These are phyloP conservation scores for Fusarium longipes DNA, from an alignment of 2,329 filamentous ascomycete genomes.

Conservation along the genomic window DNA sequence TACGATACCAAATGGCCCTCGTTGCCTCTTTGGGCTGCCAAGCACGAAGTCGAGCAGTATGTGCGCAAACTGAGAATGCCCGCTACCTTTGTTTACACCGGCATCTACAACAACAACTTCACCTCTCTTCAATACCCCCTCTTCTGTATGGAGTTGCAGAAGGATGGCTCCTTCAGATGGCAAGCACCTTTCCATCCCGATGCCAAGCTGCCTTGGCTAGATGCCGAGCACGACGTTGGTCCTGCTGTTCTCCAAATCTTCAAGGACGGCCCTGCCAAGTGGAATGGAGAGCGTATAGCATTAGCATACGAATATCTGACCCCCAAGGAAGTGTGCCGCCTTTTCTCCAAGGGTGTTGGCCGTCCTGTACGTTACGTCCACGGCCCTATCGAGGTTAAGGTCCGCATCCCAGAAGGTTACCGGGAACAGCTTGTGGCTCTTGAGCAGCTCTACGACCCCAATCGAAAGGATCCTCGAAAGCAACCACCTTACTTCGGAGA, in stretches of 20 bases:
- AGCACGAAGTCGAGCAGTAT: slow-evolving; percentile 93
- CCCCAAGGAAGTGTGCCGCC: slow-evolving; percentile 81
- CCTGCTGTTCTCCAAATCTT: slow-evolving; percentile 93
- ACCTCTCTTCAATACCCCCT: slow-evolving; percentile 91
- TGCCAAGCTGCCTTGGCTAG: slow-evolving; percentile 90
- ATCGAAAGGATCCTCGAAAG: slow-evolving; percentile 62
- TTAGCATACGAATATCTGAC: slow-evolving; percentile 91
- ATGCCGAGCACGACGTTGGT: slow-evolving; percentile 95
- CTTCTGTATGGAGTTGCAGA: slow-evolving; percentile 91
- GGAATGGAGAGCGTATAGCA: slow-evolving; percentile 82
- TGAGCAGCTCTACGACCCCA: slow-evolving; percentile 67
- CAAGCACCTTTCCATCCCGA: slow-evolving; percentile 93
- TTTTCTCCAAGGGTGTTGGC: slow-evolving; percentile 82
- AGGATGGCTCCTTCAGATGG: slow-evolving; percentile 90
- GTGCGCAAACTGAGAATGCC: slow-evolving; percentile 83
- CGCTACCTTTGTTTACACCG: slow-evolving; percentile 93
- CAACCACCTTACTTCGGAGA: slow-evolving; percentile 75
- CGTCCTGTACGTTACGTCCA: slow-evolving; percentile 82
- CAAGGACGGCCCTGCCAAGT: slow-evolving; percentile 89
- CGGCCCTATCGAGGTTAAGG: slow-evolving; percentile 83
- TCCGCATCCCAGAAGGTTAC: slow-evolving; percentile 89
- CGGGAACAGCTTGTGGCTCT: slow-evolving; percentile 82
- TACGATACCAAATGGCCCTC: slow-evolving; percentile 83
- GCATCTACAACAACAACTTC: slow-evolving; percentile 99
- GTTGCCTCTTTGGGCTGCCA: slow-evolving; percentile 89